Evolutionary conservation across 352 stramenopile genomes (phyloP).

Genomic region (Elongisporangium undulatum): DNA sequence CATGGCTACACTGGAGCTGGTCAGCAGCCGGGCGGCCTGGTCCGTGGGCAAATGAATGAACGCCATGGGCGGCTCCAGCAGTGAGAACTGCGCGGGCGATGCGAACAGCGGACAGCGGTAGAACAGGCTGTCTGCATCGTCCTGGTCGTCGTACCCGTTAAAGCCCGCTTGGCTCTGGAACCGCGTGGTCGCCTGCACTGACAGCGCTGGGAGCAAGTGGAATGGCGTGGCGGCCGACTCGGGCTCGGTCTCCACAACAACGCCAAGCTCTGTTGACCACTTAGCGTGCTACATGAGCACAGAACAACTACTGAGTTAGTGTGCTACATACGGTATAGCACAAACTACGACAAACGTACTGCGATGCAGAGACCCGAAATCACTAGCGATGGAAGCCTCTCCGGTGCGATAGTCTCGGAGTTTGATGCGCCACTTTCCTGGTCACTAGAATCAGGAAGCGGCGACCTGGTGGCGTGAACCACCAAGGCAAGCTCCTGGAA

Average conservation of each 20-base stretch:
- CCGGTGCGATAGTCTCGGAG: conserved; percentile 2
- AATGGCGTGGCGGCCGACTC: background rate
- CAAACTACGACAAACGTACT: conserved; percentile 16
- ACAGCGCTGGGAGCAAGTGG: conserved; percentile 21
- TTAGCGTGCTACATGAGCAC: conserved; percentile 20
- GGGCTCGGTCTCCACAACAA: conserved; percentile 5
- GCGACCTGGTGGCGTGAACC: conserved; percentile 3
- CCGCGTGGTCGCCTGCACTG: conserved; percentile 20
- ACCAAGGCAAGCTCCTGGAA: conserved; percentile 19
- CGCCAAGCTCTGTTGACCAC: conserved; percentile 22
- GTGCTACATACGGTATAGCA: background rate
- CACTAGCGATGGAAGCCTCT: conserved; percentile 23
- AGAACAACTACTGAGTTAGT: background rate
- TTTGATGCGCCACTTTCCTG: background rate
- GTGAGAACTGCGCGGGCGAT: conserved; percentile 13
- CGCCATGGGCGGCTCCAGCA: conserved; percentile 27
- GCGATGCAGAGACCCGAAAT: conserved; percentile 38
- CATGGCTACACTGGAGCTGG: background rate
- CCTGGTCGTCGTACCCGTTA: background rate
- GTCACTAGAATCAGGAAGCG: background rate
- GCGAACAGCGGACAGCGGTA: conserved; percentile 42
- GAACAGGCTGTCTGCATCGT: conserved; percentile 12
- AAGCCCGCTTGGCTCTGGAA: conserved; percentile 6
- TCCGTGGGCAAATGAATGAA: conserved; percentile 25
- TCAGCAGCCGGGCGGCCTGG: background rate